Base-by-base conservation (phyloP, 805 yeast genomes). In the Hanseniaspora jakobsenii region DNA sequence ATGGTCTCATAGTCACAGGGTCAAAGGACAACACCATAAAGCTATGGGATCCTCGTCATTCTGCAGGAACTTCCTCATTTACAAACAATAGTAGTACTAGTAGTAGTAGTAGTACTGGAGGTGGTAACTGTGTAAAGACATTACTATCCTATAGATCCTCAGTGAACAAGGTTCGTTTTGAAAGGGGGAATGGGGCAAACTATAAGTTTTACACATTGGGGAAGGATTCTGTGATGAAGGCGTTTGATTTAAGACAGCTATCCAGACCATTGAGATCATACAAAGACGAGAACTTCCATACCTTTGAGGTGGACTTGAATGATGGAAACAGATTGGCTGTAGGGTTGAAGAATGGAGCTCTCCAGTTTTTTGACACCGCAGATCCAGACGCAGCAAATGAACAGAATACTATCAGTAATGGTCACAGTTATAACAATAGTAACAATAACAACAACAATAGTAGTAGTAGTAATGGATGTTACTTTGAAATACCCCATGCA, bases 1-100 rank as follows among this genome's bases (percentile, higher is more conserved):
- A 84, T 62, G 95, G 96, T 0, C 67, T 91, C 22, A 71, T 91
- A 40, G 95, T 81, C 0, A 74, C 87, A 50, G 99, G 96, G 0
- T 91, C 97, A 0, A 91, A 93, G 59, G 99, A 91, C 62, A 93
- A 93, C 61, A 66, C 86, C 52, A 74, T 91, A 38, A 86, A 87
- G 62, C 66, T 91, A 21, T 91, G 98, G 98, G 99, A 91, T 59
- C 99, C 99, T n/a, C n/a, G n/a, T n/a, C n/a, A n/a, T n/a, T n/a
- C n/a, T n/a, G n/a, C n/a, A n/a, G n/a, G n/a, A n/a, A n/a, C n/a
- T n/a, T n/a, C n/a, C n/a, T n/a, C n/a, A n/a, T n/a, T n/a, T n/a
- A n/a, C n/a, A n/a, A n/a, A n/a, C n/a, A n/a, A n/a, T n/a, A n/a
- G n/a, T n/a, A n/a, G n/a, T n/a, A n/a, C n/a, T n/a, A n/a, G n/a